Evolutionary conservation across 140 eudicot genomes (phyloP), one percentile per base, ranked within the genome.

Genomic region (Cichorium intybus): DNA sequence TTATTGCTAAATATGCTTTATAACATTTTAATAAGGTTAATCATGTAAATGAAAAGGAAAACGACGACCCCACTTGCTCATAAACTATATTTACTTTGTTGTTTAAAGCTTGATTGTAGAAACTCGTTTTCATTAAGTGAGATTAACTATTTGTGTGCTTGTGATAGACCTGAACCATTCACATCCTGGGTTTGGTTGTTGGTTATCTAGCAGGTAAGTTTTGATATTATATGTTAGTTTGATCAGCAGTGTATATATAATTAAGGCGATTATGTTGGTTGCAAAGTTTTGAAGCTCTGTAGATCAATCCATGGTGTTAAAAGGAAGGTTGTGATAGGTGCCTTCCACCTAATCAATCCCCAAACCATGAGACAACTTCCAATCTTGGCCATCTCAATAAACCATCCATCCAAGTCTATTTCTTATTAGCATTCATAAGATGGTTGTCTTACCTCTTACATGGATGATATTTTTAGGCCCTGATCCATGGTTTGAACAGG

Each of bases 201-300:
- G 96, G 96, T 82, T 81, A 26, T 84, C 93, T 68, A 89, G 93
- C n/a, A n/a, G n/a, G n/a, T n/a, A n/a, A n/a, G n/a, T 15, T 86
- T 80, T 24, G 87, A 86, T 75, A 83, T 86, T 68, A 83, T 53
- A 9, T 24, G 35, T 53, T n/a, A n/a, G n/a, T n/a, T n/a, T n/a
- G n/a, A n/a, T n/a, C n/a, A n/a, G n/a, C n/a, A n/a, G n/a, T n/a
- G n/a, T n/a, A n/a, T n/a, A n/a, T n/a, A n/a, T n/a, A n/a, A n/a
- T n/a, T n/a, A n/a, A n/a, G n/a, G n/a, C n/a, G n/a, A n/a, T n/a
- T n/a, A n/a, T n/a, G n/a, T n/a, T n/a, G n/a, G n/a, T n/a, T n/a
- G n/a, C 83, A 85, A 87, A 84, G 93, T 66, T 88, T 88, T 66
- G 93, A 88, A 85, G 93, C 93, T 41, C 64, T 88, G 89, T 88